Conservation (phyloP, 2,329 filamentous ascomycete species). For the Pseudogymnoascus sp. region DNA sequence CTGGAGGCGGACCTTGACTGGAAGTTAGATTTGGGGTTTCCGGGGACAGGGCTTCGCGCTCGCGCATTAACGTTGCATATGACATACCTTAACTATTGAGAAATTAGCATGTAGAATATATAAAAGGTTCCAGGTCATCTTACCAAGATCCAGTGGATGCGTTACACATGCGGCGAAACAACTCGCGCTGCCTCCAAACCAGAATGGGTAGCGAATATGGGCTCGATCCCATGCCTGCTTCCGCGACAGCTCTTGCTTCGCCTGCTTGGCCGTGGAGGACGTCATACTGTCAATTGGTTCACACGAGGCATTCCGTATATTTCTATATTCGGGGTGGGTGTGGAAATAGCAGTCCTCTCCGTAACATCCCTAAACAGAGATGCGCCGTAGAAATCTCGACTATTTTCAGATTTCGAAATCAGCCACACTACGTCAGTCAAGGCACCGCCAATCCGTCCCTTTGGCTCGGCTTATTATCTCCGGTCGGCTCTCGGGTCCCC, state of each 20-base stretch:
- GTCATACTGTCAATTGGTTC: conserved; percentile 20
- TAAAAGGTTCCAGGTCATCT: conserved; percentile 29
- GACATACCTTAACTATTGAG: conserved; percentile 15
- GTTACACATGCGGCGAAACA: conserved; percentile 87
- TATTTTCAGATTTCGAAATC: conserved; percentile 8
- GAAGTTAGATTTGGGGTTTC: neutral
- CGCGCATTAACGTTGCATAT: neutral
- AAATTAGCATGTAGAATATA: conserved; percentile 15
- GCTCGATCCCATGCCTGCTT: conserved; percentile 22
- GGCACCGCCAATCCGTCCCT: neutral
- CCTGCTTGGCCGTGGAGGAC: conserved; percentile 15
- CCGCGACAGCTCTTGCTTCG: conserved; percentile 15
- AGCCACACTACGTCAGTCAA: conserved; percentile 5
- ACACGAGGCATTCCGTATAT: conserved; percentile 21
- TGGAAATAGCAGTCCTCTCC: neutral
- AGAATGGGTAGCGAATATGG: conserved; percentile 61
- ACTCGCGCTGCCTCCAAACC: conserved; percentile 94
- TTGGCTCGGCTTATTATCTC: neutral
- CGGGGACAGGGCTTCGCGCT: conserved; percentile 20
- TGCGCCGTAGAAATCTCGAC: neutral
- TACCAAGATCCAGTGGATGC: conserved; percentile 87
- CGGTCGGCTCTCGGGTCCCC: conserved; percentile 6
- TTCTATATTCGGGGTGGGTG: neutral
- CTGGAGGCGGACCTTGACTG: conserved; percentile 69
- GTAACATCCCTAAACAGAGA: neutral